Evolutionary conservation across 768 basidiomycete genomes (phyloP).

Genomic region (Crepidotus variabilis): DNA sequence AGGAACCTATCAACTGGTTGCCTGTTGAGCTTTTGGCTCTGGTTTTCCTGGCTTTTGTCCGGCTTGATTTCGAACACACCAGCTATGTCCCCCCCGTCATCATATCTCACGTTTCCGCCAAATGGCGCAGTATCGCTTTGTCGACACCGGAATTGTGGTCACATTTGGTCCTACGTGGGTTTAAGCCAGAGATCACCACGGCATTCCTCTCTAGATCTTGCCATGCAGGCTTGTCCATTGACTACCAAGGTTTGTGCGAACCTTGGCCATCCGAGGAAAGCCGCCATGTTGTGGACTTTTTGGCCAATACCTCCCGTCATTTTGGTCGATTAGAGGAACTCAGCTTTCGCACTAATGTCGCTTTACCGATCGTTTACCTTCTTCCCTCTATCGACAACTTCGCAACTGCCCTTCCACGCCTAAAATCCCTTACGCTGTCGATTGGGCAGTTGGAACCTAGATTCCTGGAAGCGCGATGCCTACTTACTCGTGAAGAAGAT

Average conservation of each 20-base stretch:
- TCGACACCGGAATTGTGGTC: conserved; percentile 44
- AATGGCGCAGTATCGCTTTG: conserved; percentile 46
- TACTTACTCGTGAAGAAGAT: conserved; percentile 11
- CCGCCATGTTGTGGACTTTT: conserved; percentile 17
- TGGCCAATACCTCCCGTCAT: conserved; percentile 18
- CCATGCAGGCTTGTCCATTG: conserved; percentile 29
- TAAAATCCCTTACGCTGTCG: conserved; percentile 15
- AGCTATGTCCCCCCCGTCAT: conserved; percentile 31
- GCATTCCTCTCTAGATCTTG: conserved; percentile 33
- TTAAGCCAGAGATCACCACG: conserved; percentile 4
- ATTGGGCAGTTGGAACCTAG: conserved; percentile 16
- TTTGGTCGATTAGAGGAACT: conserved; percentile 23
- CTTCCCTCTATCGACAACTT: conserved; percentile 14
- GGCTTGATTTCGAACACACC: conserved; percentile 21
- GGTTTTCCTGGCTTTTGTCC: conserved; percentile 31
- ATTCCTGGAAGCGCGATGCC: conserved; percentile 9
- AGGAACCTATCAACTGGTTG: conserved; percentile 46
- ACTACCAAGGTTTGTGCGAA: conserved; percentile 21
- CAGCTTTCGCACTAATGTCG: conserved; percentile 12
- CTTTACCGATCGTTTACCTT: conserved; percentile 15
- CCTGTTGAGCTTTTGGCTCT: conserved; percentile 44
- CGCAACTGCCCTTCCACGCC: conserved; percentile 9
- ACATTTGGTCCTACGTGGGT: conserved; percentile 16
- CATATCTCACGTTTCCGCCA: conserved; percentile 45
- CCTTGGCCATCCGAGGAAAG: conserved; percentile 11